Evolutionary conservation across 805 yeast species (phyloP).

Genomic region (Scheffersomyces lignosus): DNA sequence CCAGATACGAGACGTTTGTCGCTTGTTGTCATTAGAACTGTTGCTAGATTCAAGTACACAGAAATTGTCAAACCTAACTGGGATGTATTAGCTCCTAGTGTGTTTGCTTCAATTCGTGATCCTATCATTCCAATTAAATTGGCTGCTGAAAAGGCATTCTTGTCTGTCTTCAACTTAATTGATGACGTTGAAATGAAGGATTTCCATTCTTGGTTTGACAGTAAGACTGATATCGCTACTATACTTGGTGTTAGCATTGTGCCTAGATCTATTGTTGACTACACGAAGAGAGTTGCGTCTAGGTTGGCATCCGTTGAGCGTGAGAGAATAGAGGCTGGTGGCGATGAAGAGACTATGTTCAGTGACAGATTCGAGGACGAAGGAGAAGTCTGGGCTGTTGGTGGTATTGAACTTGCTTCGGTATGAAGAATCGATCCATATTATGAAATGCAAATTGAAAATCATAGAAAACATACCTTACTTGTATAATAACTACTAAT

Average conservation of each 20-base stretch:
- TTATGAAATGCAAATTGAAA: background rate
- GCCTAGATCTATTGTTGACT: slow-evolving; percentile 80
- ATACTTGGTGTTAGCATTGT: slow-evolving; percentile 50
- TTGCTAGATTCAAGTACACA: slow-evolving; percentile 60
- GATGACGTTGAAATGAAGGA: slow-evolving; percentile 56
- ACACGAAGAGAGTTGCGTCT: slow-evolving; percentile 84
- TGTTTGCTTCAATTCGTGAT: slow-evolving; percentile 83
- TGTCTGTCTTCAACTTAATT: slow-evolving; percentile 69
- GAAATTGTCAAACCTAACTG: slow-evolving; percentile 51
- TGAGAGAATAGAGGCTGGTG: slow-evolving; percentile 86
- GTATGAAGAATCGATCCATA: background rate
- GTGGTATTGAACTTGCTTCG: slow-evolving; percentile 53
- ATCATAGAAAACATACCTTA: background rate
- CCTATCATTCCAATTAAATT: slow-evolving; percentile 86
- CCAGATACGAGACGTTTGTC: slow-evolving; percentile 78
- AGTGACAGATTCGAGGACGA: slow-evolving; percentile 87
- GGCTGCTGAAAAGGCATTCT: slow-evolving; percentile 89
- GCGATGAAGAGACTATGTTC: slow-evolving; percentile 81
- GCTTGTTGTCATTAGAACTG: slow-evolving; percentile 72
- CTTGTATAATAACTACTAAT: background rate
- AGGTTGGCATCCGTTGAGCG: slow-evolving; percentile 85
- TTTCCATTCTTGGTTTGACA: slow-evolving; percentile 67
- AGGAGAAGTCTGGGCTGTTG: slow-evolving; percentile 84
- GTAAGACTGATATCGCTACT: slow-evolving; percentile 38
- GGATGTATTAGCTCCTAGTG: slow-evolving; percentile 63